These are phyloP conservation scores for Euphrasia arctica DNA, from an alignment of 305 asterid species.

Conservation along the genomic window DNA sequence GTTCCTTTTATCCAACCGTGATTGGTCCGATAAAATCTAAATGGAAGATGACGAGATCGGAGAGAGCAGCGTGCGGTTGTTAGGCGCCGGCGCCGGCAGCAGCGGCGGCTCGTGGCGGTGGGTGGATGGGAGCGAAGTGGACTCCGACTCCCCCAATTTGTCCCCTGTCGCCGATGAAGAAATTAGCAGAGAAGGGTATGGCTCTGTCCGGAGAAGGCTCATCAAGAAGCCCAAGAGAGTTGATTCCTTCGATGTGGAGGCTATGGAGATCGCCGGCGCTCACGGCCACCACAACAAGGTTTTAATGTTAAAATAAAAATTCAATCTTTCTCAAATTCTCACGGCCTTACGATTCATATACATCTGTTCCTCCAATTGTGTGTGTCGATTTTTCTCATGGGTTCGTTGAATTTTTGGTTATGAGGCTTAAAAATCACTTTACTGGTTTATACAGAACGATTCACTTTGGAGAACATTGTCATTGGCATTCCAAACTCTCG, in stretches of 20 bases:
- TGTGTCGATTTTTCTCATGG: background rate
- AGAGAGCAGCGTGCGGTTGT: conserved; percentile 56
- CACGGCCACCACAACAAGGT: conserved; percentile 46
- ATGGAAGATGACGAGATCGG: conserved; percentile 59
- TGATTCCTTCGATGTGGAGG: conserved; percentile 95
- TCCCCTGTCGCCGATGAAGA: conserved; percentile 41
- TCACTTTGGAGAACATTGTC: conserved; percentile 69
- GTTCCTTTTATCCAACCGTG: no score
- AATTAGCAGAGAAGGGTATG: conserved; percentile 50
- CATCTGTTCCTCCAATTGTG: no score
- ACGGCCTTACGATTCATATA: no score
- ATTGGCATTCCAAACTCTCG: conserved; percentile 93
- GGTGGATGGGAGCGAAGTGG: conserved; percentile 95
- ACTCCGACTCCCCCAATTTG: conserved; percentile 67
- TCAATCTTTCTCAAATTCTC: no score
- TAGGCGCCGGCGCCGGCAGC: conserved; percentile 35
- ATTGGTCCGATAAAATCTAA: no score
- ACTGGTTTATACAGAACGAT: conserved; percentile 43
- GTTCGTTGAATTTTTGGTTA: background rate
- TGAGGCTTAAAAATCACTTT: no score
- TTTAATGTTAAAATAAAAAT: no score
- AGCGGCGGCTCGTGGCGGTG: conserved; percentile 55
- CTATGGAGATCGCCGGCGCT: conserved; percentile 73
- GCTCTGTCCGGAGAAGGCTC: conserved; percentile 73
- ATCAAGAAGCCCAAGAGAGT: conserved; percentile 78